Percentiles rank a stretch among this genome's conserved stretches.
phyloP scores from a whole-genome alignment of 2,329 filamentous ascomycete genomes.

The Aspergillus calidoustus region DNA sequence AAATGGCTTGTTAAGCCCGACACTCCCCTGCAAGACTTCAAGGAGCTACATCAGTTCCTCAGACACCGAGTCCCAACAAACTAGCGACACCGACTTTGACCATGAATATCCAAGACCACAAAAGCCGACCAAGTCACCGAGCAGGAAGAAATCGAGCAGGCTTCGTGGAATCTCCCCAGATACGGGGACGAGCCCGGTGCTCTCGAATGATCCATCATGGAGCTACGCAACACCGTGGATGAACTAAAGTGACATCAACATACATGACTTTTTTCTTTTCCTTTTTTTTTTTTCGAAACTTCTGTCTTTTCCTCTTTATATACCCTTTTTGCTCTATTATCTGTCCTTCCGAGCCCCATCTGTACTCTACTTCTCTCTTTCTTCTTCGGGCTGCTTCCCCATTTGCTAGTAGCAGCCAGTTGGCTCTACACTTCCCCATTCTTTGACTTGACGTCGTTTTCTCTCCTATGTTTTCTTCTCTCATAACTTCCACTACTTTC shows the following conservation, averaged over 20 bases:
- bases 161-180: constrained; percentile 21
- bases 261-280: background rate
- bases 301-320: constrained; percentile 3
- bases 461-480: background rate
- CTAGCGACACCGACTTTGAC: constrained; percentile 26
- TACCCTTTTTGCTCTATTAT: background rate
- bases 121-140: background rate
- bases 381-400: too few relatives aligned
- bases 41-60: constrained; percentile 17
- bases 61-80: constrained; percentile 14
- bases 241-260: background rate
- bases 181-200: constrained; percentile 11
- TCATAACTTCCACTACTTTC: background rate
- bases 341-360: background rate
- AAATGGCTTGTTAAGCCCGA: constrained; percentile 13
- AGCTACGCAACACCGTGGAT: constrained; percentile 17
- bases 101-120: constrained; percentile 10
- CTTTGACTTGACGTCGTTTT: background rate
- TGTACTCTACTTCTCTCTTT: constrained; percentile 5
- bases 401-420: background rate
- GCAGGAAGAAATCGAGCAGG: constrained; percentile 5
- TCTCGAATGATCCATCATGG: constrained; percentile 24
- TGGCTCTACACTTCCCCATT: background rate
- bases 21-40: constrained; percentile 11
- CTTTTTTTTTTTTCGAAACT: background rate